Percentiles rank a stretch among this genome's conserved stretches.
These are phyloP conservation scores for Aspergillus ostianus DNA, from an alignment of 495 filamentous ascomycete genomes.

Conservation along the genomic window DNA sequence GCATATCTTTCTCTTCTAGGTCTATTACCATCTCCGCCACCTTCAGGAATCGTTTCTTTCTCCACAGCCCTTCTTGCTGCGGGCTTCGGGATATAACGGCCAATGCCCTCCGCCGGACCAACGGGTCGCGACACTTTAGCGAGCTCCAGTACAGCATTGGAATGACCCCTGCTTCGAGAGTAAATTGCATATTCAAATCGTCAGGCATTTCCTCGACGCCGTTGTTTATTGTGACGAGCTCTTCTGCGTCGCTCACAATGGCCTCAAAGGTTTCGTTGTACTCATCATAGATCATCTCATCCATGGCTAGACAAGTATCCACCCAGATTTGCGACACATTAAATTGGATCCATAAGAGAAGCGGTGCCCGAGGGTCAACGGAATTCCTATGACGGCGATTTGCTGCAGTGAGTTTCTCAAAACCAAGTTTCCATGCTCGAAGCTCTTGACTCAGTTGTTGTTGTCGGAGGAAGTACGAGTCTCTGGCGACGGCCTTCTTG, in stretches of 20 bases:
- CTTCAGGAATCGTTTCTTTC: neutral
- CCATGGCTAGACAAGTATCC: conserved; percentile 3
- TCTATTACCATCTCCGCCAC: conserved; percentile 17
- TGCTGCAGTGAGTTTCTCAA: conserved; percentile 9
- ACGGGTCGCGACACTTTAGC: conserved; percentile 20
- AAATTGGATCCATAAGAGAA: conserved; percentile 13
- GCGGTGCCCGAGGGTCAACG: conserved; percentile 16
- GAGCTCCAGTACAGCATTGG: conserved; percentile 20
- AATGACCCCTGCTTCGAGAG: conserved; percentile 21
- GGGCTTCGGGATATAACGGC: conserved; percentile 8
- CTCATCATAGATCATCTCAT: conserved; percentile 18
- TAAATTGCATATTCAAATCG: conserved; percentile 8
- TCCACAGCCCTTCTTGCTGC: conserved; percentile 20
- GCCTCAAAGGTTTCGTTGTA: conserved; percentile 14
- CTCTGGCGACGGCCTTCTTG: neutral
- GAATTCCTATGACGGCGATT: conserved; percentile 3
- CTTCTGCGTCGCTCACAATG: conserved; percentile 14
- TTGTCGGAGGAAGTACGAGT: conserved; percentile 2
- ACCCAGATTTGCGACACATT: conserved; percentile 16
- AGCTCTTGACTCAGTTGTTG: conserved; percentile 10
- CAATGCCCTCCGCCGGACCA: conserved; percentile 22
- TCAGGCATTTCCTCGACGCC: neutral
- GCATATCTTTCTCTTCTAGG: conserved; percentile 15
- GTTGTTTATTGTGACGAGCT: conserved; percentile 5
- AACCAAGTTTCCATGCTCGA: conserved; percentile 15